Evolutionary conservation across 345 rosid species (phyloP).

Genomic region (Dipteronia sinensis): DNA sequence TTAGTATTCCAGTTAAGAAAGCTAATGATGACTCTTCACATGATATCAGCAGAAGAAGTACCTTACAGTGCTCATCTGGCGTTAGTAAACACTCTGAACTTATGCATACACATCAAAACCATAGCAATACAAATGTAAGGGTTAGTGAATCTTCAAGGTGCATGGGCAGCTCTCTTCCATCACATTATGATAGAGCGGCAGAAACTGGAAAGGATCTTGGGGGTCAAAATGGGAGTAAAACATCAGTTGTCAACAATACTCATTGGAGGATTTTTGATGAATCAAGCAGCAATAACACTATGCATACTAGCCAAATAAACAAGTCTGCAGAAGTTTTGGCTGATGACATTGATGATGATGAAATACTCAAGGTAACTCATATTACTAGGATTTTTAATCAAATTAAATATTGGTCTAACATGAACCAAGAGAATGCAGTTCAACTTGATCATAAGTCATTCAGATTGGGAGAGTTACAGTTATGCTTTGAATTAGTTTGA

Average conservation of each 20-base stretch:
- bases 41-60: slow-evolving; percentile 42
- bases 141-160: slow-evolving; percentile 35
- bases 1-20: slow-evolving; percentile 51
- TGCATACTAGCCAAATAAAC: slow-evolving; percentile 31
- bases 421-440: background rate
- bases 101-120: slow-evolving; percentile 31
- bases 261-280: slow-evolving; percentile 32
- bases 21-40: slow-evolving; percentile 30
- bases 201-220: slow-evolving; percentile 35
- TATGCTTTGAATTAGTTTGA: slow-evolving; percentile 1
- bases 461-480: background rate
- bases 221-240: slow-evolving; percentile 30
- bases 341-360: slow-evolving; percentile 83
- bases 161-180: slow-evolving; percentile 33
- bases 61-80: slow-evolving; percentile 33
- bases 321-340: slow-evolving; percentile 40
- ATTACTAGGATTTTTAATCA: slow-evolving; percentile 9
- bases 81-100: slow-evolving; percentile 28
- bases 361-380: slow-evolving; percentile 70
- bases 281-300: slow-evolving; percentile 36
- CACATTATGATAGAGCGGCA: slow-evolving; percentile 24
- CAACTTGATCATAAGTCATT: background rate
- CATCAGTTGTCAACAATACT: slow-evolving; percentile 28
- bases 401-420: slow-evolving; percentile 13
- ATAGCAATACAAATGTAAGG: slow-evolving; percentile 25